Percentiles rank a stretch among this genome's conserved stretches.
phyloP scores from a whole-genome alignment of 345 rosid genomes.

The Cardamine occulta region DNA sequence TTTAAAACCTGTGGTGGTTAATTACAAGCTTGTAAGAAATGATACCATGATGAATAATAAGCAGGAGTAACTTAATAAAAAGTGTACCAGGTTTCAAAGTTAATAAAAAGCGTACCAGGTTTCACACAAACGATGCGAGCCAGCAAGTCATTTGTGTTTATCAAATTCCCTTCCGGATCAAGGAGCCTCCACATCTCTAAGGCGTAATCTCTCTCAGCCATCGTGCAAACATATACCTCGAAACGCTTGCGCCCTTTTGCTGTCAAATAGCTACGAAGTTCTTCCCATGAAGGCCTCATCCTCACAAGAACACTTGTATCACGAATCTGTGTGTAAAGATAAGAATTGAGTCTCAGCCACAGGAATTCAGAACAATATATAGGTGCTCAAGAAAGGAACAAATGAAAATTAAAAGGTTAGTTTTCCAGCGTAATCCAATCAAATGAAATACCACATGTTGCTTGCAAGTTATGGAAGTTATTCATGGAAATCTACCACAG shows the following conservation, averaged over 20 bases:
- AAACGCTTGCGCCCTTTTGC: constrained; percentile 98
- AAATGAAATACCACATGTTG: not conserved
- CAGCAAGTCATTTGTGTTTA: constrained; percentile 69
- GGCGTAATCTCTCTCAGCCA: constrained; percentile 99
- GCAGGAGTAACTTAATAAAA: constrained; percentile 6
- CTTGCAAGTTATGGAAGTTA: constrained; percentile 14
- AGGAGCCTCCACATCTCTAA: constrained; percentile 99
- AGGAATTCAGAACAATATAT: not conserved
- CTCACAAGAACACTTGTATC: constrained; percentile 99
- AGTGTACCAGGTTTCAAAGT: constrained; percentile 73
- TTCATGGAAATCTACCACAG: constrained; percentile 6
- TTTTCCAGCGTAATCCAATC: not conserved
- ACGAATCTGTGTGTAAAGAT: constrained; percentile 60
- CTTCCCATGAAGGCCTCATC: constrained; percentile 99
- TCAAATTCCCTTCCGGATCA: constrained; percentile 95
- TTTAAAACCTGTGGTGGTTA: constrained; percentile 59
- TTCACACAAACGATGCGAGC: constrained; percentile 93
- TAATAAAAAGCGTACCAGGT: constrained; percentile 56
- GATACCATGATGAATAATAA: constrained; percentile 17
- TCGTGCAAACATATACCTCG: constrained; percentile 99
- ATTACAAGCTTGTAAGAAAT: constrained; percentile 29
- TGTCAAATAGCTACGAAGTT: constrained; percentile 84
- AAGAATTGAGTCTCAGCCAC: constrained; percentile 9
- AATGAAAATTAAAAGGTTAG: not conserved
- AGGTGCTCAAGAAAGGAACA: constrained; percentile 19